Evolutionary conservation across 73 alveolate species (phyloP), one percentile per base, ranked within the genome.

Genomic region (Paramecium sexaurelia): DNA sequence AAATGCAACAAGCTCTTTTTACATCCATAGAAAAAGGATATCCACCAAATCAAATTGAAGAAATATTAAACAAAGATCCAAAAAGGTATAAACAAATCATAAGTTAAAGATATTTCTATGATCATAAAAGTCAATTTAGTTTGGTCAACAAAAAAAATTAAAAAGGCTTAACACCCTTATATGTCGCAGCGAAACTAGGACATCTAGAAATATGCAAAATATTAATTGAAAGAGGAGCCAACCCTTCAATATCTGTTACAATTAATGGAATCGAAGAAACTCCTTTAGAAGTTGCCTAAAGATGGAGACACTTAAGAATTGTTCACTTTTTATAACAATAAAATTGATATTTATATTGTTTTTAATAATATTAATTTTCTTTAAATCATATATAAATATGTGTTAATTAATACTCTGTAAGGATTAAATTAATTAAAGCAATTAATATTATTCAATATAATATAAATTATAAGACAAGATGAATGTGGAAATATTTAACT

Each of bases 141-240:
- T 78, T 90, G 22, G 33, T 24, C 1, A 90, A 90, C 55, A 90
- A 83, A 90, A 66, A 88, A 41, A 90, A 90, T 68, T 29, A 27
- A 29, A 40, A 90, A 22, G 94, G 94, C 13, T 22, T 75, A 51
- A 95, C 98, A 35, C 96, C 98, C 15, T 68, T 95, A 6, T 93
- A 93, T 91, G 91, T 95, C 7, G 98, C 98, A 20, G 94, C 95
- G 33, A 17, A 55, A 68, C 26, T 88, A 41, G 98, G 96, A 24
- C 66, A 94, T 71, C 39, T 93, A 5, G 94, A 85, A 10, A 78
- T 93, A 40, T 95, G 92, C 22, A 20, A 75, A 75, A 43, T 93
- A 27, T 68, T 95, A 19, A 6, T 95, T 0, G 55, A 91, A 7
- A 17, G 75, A 32, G 91, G 93, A 55, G 98, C 98, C 1, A 94